Evolutionary conservation across 2,329 filamentous ascomycete genomes (phyloP).

Genomic region (Colletotrichum cordylinicola): DNA sequence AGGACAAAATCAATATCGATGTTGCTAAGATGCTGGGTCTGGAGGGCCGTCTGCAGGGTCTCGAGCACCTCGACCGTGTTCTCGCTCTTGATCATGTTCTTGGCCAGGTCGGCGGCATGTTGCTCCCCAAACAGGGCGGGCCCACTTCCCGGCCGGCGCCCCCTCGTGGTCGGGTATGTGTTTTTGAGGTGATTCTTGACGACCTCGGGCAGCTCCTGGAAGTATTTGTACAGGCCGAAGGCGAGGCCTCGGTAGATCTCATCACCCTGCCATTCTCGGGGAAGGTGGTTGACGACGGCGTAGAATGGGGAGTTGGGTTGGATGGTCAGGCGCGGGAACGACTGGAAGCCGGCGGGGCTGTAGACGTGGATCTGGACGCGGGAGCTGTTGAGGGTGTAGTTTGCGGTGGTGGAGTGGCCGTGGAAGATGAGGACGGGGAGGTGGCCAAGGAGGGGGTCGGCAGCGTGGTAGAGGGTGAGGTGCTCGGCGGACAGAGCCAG

Average conservation of each 20-base stretch:
- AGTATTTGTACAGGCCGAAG: constrained; percentile 94
- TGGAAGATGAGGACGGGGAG: constrained; percentile 90
- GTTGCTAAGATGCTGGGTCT: constrained; percentile 83
- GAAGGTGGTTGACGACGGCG: constrained; percentile 85
- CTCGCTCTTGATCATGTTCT: constrained; percentile 82
- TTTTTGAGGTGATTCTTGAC: constrained; percentile 76
- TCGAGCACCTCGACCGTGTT: constrained; percentile 75
- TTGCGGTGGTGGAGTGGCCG: constrained; percentile 86
- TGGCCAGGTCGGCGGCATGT: constrained; percentile 90
- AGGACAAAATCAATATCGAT: constrained; percentile 88
- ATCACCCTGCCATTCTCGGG: constrained; percentile 93
- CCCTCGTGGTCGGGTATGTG: constrained; percentile 57
- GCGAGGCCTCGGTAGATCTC: constrained; percentile 90
- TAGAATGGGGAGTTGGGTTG: constrained; percentile 94
- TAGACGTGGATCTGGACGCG: constrained; percentile 95
- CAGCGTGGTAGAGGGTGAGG: constrained; percentile 87
- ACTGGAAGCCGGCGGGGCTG: constrained; percentile 85
- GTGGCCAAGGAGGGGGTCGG: constrained; percentile 82
- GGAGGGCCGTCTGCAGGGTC: constrained; percentile 76
- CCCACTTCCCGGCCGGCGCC: constrained; percentile 66
- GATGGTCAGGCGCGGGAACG: constrained; percentile 89
- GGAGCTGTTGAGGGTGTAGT: constrained; percentile 86
- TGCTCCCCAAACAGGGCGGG: constrained; percentile 84
- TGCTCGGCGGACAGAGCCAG: constrained; percentile 81
- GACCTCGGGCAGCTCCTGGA: constrained; percentile 79